Percentiles rank a stretch among this genome's conserved stretches.
phyloP scores from a whole-genome alignment of 176 grass and related monocot genomes.

The Rhynchospora pubera region DNA sequence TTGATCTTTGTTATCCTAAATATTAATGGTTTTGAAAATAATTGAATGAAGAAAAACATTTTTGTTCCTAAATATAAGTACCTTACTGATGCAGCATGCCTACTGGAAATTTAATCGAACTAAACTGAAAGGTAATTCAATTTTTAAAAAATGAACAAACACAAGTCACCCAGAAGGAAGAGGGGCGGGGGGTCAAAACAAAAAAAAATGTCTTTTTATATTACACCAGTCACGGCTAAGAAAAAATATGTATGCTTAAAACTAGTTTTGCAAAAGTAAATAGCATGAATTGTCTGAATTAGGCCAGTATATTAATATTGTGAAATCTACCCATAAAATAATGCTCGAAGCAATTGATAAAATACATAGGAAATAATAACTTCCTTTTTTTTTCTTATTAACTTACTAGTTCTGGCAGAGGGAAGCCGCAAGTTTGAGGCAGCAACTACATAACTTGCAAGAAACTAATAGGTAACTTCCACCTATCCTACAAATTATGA shows the following conservation, averaged over 20 bases:
- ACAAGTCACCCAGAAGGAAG: too few relatives aligned
- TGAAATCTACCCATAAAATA: not conserved
- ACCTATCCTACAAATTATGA: not conserved
- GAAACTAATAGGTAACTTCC: slow-evolving; percentile 50
- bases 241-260: too few relatives aligned
- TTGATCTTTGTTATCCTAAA: too few relatives aligned
- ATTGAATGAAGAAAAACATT: not conserved
- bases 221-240: too few relatives aligned
- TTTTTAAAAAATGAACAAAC: too few relatives aligned
- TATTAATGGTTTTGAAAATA: too few relatives aligned
- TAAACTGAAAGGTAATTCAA: too few relatives aligned
- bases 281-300: not conserved
- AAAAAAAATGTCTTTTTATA: too few relatives aligned
- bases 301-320: not conserved
- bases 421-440: slow-evolving; percentile 70
- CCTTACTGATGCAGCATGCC: too few relatives aligned
- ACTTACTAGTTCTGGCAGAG: slow-evolving; percentile 48
- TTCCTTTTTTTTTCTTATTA: slow-evolving; percentile 17
- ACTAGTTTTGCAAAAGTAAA: too few relatives aligned
- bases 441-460: slow-evolving; percentile 75
- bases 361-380: not conserved
- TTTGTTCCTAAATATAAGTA: not conserved
- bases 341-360: not conserved
- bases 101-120: not conserved
- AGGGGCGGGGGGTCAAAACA: too few relatives aligned